Percentiles rank a stretch among this genome's conserved stretches.
Evolutionary conservation across 257 asterid species (phyloP).

Genomic region (Fraxinus pennsylvanica): DNA sequence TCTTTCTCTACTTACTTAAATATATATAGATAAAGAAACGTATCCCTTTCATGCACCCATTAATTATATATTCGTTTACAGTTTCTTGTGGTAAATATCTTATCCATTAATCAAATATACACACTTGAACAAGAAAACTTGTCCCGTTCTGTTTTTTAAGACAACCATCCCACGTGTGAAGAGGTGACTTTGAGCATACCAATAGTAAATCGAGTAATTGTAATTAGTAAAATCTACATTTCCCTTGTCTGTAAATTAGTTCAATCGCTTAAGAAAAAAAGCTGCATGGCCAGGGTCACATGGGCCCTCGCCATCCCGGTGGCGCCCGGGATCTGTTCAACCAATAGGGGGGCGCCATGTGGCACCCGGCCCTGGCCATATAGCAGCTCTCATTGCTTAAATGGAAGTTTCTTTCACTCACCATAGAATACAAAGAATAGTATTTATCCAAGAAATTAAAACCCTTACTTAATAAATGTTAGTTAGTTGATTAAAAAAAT

Average conservation of each 20-base stretch:
- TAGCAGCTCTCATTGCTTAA: too few species aligned
- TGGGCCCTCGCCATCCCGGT: too few species aligned
- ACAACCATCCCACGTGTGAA: not conserved
- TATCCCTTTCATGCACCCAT: slow-evolving; percentile 11
- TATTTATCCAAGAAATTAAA: too few species aligned
- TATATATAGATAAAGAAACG: slow-evolving; percentile 26
- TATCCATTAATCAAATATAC: slow-evolving; percentile 1
- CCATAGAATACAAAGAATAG: too few species aligned
- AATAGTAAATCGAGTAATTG: not conserved
- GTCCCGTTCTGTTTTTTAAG: not conserved
- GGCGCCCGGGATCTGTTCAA: too few species aligned
- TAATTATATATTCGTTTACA: not conserved
- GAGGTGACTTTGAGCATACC: not conserved
- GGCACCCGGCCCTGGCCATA: too few species aligned
- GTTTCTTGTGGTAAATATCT: slow-evolving; percentile 9
- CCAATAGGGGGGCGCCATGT: too few species aligned
- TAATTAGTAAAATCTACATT: too few species aligned
- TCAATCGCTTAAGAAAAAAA: not conserved
- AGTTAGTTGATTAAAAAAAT: too few species aligned
- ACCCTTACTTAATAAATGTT: too few species aligned
- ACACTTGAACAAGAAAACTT: slow-evolving; percentile 7
- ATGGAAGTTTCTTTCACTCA: not conserved
- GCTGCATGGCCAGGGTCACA: too few species aligned
- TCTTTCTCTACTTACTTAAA: slow-evolving; percentile 2
- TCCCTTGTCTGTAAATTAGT: not conserved